These are phyloP conservation scores for Aspergillus hortae DNA, from an alignment of 2,329 filamentous ascomycete genomes.

Conservation along the genomic window DNA sequence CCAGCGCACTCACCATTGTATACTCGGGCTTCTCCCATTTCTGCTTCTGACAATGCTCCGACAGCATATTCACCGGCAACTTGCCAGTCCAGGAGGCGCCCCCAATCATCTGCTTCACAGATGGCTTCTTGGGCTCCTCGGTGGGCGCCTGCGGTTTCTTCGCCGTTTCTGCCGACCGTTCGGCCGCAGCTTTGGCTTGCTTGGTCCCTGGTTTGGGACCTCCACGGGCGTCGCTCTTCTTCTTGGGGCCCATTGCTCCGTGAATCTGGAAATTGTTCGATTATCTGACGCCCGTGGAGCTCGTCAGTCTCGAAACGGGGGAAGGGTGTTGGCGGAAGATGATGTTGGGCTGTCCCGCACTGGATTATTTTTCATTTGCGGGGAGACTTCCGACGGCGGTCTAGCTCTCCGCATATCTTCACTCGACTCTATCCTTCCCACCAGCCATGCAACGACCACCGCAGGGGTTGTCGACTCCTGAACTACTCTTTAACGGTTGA, in stretches of 20 bases:
- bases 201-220: constrained; percentile 40
- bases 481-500: too few species aligned
- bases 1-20: constrained; percentile 59
- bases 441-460: neutral
- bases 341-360: constrained; percentile 25
- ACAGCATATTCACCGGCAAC: constrained; percentile 85
- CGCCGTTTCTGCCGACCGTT: constrained; percentile 27
- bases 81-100: constrained; percentile 98
- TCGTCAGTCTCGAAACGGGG: neutral
- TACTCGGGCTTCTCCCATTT: constrained; percentile 95
- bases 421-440: neutral
- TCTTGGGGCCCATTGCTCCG: constrained; percentile 39
- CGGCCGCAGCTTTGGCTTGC: constrained; percentile 38
- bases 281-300: constrained; percentile 23
- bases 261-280: neutral
- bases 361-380: constrained; percentile 19
- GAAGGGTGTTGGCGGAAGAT: neutral
- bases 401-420: constrained; percentile 8
- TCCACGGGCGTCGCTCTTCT: constrained; percentile 37
- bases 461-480: too few species aligned
- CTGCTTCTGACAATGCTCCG: constrained; percentile 92
- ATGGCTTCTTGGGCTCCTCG: constrained; percentile 55
- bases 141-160: constrained; percentile 34
- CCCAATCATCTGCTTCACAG: constrained; percentile 75
- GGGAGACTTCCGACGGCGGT: constrained; percentile 6